Percentiles rank a stretch among this genome's conserved stretches.
Evolutionary conservation across 257 asterid species (phyloP).

Genomic region (Lycium barbarum): DNA sequence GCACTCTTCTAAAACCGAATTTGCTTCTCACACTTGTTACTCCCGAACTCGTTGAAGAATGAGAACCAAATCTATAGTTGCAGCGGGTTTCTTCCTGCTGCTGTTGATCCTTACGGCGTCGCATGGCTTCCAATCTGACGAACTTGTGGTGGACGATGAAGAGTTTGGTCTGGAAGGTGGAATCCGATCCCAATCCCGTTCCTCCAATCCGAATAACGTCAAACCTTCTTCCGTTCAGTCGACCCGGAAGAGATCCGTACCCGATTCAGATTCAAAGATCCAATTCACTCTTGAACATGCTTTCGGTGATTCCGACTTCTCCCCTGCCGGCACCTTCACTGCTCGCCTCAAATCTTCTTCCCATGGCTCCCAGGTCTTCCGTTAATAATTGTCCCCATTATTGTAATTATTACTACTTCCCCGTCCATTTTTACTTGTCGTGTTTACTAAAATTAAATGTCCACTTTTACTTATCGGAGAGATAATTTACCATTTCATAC

Average conservation of each 20-base stretch:
- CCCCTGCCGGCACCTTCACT: slow-evolving; percentile 84
- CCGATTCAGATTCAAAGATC: slow-evolving; percentile 81
- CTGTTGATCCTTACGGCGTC: slow-evolving; percentile 41
- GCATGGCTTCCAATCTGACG: slow-evolving; percentile 83
- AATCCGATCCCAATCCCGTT: slow-evolving; percentile 38
- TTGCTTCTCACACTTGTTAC: not conserved
- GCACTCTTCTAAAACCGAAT: not conserved
- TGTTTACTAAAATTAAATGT: too few relatives aligned
- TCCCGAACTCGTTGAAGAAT: slow-evolving; percentile 28
- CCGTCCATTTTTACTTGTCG: too few relatives aligned
- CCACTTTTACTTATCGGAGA: too few relatives aligned
- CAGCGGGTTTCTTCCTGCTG: slow-evolving; percentile 28
- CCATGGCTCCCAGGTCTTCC: slow-evolving; percentile 77
- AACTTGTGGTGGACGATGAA: slow-evolving; percentile 82
- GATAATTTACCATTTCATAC: too few relatives aligned
- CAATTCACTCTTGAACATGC: slow-evolving; percentile 89
- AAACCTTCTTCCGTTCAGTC: slow-evolving; percentile 47
- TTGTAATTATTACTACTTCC: too few relatives aligned
- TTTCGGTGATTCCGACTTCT: slow-evolving; percentile 86
- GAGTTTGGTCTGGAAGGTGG: slow-evolving; percentile 89
- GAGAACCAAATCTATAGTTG: slow-evolving; percentile 33
- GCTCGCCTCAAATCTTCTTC: slow-evolving; percentile 88
- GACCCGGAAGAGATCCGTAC: slow-evolving; percentile 52
- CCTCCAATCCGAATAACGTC: slow-evolving; percentile 41
- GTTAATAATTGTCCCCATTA: not conserved